These are phyloP conservation scores for Peronospora destructor DNA, from an alignment of 352 stramenopile genomes.

Conservation along the genomic window DNA sequence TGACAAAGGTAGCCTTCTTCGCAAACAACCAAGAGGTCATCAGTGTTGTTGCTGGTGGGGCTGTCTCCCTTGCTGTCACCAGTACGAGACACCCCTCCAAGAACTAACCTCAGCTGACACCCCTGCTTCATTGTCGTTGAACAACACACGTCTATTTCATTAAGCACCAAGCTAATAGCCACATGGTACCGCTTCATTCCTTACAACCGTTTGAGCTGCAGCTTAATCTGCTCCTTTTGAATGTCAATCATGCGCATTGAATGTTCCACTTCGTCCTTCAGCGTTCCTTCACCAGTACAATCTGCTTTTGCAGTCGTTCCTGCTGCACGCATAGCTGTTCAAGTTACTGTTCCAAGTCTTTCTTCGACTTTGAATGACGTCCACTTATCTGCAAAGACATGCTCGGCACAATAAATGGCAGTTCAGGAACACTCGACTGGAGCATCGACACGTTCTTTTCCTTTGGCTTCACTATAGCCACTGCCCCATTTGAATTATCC, in stretches of 20 bases:
- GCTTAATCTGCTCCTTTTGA: conserved; percentile 50
- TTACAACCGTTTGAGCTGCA: conserved; percentile 40
- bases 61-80: conserved; percentile 55
- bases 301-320: conserved; percentile 22
- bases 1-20: conserved; percentile 53
- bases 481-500: not conserved
- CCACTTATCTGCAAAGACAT: conserved; percentile 10
- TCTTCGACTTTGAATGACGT: conserved; percentile 27
- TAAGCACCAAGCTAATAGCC: not conserved
- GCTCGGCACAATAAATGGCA: conserved; percentile 35
- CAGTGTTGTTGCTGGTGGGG: conserved; percentile 40
- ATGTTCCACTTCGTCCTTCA: conserved; percentile 37
- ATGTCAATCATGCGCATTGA: conserved; percentile 49
- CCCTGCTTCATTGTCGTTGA: conserved; percentile 3
- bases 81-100: not conserved
- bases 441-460: conserved; percentile 20
- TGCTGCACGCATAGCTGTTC: conserved; percentile 32
- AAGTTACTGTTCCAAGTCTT: conserved; percentile 39
- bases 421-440: conserved; percentile 7
- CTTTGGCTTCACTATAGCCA: not conserved
- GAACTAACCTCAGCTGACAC: not conserved
- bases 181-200: not conserved
- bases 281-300: conserved; percentile 14
- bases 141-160: conserved; percentile 16
- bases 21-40: conserved; percentile 24